Conservation (phyloP, 2,329 filamentous ascomycete species). For the Bertia moriformis region DNA sequence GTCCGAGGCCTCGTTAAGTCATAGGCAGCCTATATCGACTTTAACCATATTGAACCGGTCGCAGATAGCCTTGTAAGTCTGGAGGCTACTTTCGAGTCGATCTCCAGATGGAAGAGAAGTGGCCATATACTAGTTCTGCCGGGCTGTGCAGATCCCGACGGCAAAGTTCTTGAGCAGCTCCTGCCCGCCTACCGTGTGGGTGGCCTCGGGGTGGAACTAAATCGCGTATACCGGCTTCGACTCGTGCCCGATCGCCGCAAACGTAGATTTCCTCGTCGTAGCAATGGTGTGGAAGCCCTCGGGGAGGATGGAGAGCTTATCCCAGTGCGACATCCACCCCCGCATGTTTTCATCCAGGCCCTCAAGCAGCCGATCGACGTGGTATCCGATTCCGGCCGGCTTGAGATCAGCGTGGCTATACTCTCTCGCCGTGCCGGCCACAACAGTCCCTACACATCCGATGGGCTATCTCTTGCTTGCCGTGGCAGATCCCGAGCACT, state of each 20-base stretch:
- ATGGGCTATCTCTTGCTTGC: conserved; percentile 54
- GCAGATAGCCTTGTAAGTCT: conserved; percentile 70
- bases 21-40: conserved; percentile 73
- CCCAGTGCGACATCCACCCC: conserved; percentile 77
- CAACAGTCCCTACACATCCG: conserved; percentile 40
- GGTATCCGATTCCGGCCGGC: conserved; percentile 37
- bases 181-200: conserved; percentile 54
- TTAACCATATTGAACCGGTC: conserved; percentile 74
- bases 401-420: conserved; percentile 59
- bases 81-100: too few species aligned
- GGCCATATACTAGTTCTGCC: conserved; percentile 70
- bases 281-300: conserved; percentile 64
- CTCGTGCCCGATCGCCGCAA: conserved; percentile 64
- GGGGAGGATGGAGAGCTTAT: conserved; percentile 70
- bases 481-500: conserved; percentile 47
- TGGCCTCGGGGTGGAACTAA: too few species aligned
- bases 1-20: conserved; percentile 67
- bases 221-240: conserved; percentile 55
- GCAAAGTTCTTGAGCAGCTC: conserved; percentile 71
- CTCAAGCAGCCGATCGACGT: conserved; percentile 67
- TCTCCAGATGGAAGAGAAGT: conserved; percentile 72
- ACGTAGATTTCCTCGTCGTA: conserved; percentile 61
- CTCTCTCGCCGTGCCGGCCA: too few species aligned
- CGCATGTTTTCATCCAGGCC: conserved; percentile 58
- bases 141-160: conserved; percentile 64